Conservation (phyloP, 2,329 filamentous ascomycete genomes). For the Tolypocladium amazonense region DNA sequence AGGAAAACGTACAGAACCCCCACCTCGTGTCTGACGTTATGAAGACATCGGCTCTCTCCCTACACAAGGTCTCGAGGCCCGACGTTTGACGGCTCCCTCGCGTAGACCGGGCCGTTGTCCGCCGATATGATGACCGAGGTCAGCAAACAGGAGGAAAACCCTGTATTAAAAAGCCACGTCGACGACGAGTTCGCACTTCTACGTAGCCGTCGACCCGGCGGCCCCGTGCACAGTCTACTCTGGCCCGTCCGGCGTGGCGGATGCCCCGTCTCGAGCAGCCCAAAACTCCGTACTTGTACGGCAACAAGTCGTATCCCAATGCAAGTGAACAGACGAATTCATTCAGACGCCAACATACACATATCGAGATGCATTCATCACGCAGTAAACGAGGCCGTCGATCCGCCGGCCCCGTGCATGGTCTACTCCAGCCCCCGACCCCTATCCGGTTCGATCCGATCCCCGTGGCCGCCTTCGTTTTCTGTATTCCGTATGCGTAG, state of each 20-base stretch:
- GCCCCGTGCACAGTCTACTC: no score
- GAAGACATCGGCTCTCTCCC: no score
- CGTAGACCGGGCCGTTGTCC: no score
- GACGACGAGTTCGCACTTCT: conserved; percentile 5
- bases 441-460: neutral
- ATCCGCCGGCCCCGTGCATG: neutral
- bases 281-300: no score
- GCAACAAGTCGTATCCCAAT: no score
- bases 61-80: no score
- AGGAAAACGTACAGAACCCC: neutral
- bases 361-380: neutral
- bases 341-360: no score
- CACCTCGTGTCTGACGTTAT: neutral
- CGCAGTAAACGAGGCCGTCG: neutral
- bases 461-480: neutral
- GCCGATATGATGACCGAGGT: neutral
- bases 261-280: no score
- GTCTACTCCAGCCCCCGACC: neutral
- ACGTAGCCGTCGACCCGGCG: no score
- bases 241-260: neutral
- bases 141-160: neutral
- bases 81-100: no score
- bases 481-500: neutral
- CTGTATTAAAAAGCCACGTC: neutral
- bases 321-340: no score